A percentile compares a stretch with the other conserved stretches of the same genome.
Evolutionary conservation across 2,329 filamentous ascomycete genomes (phyloP).

Genomic region (Aspergillus felis): DNA sequence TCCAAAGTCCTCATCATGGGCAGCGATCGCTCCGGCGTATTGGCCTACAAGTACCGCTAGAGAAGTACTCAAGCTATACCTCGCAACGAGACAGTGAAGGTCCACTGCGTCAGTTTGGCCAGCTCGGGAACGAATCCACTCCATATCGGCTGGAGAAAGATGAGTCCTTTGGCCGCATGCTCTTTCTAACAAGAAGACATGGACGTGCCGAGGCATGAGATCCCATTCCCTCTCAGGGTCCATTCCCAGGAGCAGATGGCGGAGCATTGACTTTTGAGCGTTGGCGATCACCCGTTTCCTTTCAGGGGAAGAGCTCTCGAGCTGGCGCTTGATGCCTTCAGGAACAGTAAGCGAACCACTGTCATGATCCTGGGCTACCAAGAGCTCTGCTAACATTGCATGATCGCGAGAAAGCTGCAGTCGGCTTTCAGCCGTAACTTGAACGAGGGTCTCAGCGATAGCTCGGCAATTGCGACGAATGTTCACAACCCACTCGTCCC

Average conservation of each 20-base stretch:
- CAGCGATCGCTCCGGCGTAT: neutral
- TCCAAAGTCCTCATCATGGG: neutral
- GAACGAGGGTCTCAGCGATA: slow-evolving; percentile 37
- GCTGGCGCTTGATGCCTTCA: slow-evolving; percentile 27
- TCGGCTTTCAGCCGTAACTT: slow-evolving; percentile 33
- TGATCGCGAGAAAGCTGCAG: slow-evolving; percentile 36
- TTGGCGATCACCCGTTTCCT: slow-evolving; percentile 22
- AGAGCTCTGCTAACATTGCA: slow-evolving; percentile 30
- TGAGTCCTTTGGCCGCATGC: slow-evolving; percentile 40
- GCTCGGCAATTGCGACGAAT: slow-evolving; percentile 34
- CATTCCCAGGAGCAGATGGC: slow-evolving; percentile 10
- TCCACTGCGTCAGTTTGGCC: neutral
- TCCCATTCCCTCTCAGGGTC: slow-evolving; percentile 14
- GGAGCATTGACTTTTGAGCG: slow-evolving; percentile 8
- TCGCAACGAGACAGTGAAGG: neutral
- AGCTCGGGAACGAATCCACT: slow-evolving; percentile 38
- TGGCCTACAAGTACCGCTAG: neutral
- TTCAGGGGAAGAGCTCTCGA: slow-evolving; percentile 25
- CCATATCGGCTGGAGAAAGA: slow-evolving; percentile 37
- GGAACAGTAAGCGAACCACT: slow-evolving; percentile 22
- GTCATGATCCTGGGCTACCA: slow-evolving; percentile 21
- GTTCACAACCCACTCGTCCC: slow-evolving; percentile 25
- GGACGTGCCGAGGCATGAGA: slow-evolving; percentile 1
- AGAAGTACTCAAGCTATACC: neutral
- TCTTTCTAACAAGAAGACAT: slow-evolving; percentile 31